phyloP scores from a whole-genome alignment of 2,329 filamentous ascomycete genomes.

The Rosellinia necatrix region DNA sequence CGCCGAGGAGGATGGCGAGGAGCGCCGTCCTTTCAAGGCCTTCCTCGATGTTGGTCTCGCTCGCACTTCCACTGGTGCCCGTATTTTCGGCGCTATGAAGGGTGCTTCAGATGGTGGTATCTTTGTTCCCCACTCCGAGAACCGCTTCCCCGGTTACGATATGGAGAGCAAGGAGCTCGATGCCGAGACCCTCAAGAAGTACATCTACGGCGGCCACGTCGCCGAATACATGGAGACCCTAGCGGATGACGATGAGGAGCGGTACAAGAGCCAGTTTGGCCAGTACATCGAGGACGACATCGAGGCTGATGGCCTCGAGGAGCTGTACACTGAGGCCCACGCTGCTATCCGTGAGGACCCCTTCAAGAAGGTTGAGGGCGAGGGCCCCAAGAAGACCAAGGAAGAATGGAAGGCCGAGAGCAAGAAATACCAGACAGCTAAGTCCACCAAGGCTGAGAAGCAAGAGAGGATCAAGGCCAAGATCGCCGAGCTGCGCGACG shows the following conservation, averaged over 20 bases:
- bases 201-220: slow-evolving; percentile 98
- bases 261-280: slow-evolving; percentile 97
- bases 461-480: slow-evolving; percentile 82
- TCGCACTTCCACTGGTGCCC: slow-evolving; percentile 97
- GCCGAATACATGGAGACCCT: slow-evolving; percentile 99
- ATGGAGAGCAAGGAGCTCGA: slow-evolving; percentile 98
- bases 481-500: slow-evolving; percentile 78
- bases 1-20: slow-evolving; percentile 84
- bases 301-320: slow-evolving; percentile 96
- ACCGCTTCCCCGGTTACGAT: slow-evolving; percentile 98
- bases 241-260: slow-evolving; percentile 99
- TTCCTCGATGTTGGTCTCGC: slow-evolving; percentile 97
- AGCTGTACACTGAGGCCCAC: slow-evolving; percentile 94
- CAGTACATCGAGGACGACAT: slow-evolving; percentile 97
- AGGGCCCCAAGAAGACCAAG: slow-evolving; percentile 90
- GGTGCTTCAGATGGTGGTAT: slow-evolving; percentile 98
- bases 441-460: slow-evolving; percentile 85
- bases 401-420: slow-evolving; percentile 96
- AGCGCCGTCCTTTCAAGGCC: slow-evolving; percentile 99
- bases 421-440: slow-evolving; percentile 80
- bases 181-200: slow-evolving; percentile 94
- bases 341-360: slow-evolving; percentile 96
- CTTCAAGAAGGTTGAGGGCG: slow-evolving; percentile 84
- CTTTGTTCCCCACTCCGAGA: slow-evolving; percentile 97
- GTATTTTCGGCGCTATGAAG: slow-evolving; percentile 99